Evolutionary conservation across 805 yeast genomes (phyloP).

Genomic region (Ogataea kodamae): DNA sequence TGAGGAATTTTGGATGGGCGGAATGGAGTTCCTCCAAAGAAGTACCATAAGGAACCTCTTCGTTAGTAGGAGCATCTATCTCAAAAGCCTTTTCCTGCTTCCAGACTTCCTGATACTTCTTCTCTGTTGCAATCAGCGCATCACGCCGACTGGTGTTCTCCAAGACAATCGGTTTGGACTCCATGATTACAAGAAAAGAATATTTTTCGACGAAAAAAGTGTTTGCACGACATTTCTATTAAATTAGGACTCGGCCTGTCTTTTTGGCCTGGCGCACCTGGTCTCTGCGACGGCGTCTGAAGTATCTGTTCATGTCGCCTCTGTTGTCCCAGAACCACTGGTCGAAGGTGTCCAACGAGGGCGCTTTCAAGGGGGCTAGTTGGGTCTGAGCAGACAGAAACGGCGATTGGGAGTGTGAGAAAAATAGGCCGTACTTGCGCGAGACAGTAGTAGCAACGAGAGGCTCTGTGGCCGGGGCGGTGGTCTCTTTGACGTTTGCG

Average conservation of each 20-base stretch:
- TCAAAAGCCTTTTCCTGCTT: constrained; percentile 81
- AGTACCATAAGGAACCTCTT: constrained; percentile 55
- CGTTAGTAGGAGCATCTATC: constrained; percentile 78
- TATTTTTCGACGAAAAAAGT: constrained; percentile 12
- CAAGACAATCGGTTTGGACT: constrained; percentile 37
- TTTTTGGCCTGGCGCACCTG: constrained; percentile 53
- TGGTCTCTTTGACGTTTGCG: constrained; percentile 23
- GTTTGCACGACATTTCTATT: constrained; percentile 4
- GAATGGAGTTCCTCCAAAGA: constrained; percentile 67
- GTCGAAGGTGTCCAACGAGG: constrained; percentile 48
- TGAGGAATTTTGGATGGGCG: constrained; percentile 80
- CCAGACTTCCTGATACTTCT: constrained; percentile 86
- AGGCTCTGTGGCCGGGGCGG: constrained; percentile 40
- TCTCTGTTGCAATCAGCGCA: constrained; percentile 82
- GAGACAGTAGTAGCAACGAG: constrained; percentile 17
- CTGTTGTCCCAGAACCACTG: constrained; percentile 79
- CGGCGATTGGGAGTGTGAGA: constrained; percentile 82
- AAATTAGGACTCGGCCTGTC: constrained; percentile 14
- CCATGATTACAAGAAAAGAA: constrained; percentile 13
- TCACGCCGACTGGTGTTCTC: constrained; percentile 88
- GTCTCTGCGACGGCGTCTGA: constrained; percentile 75
- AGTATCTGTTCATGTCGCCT: constrained; percentile 72
- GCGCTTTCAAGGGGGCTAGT: constrained; percentile 51
- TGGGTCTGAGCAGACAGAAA: constrained; percentile 84
- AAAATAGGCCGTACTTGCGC: constrained; percentile 60